Percentiles rank a stretch among this genome's conserved stretches.
Conservation (phyloP, 257 asterid species). For the Solanum bulbocastanum region DNA sequence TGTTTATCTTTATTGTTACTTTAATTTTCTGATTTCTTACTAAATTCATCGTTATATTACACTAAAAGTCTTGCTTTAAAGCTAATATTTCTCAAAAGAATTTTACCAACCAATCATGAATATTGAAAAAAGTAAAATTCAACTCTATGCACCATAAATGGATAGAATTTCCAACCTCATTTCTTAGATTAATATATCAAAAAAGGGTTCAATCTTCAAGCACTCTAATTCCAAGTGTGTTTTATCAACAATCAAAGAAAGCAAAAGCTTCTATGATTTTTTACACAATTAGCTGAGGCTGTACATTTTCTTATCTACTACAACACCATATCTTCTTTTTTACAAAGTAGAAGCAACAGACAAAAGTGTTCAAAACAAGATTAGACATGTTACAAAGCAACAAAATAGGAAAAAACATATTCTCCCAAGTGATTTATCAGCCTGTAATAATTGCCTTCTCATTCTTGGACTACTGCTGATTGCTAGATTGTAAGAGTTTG, state of each 20-base stretch:
- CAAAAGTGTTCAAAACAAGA: slow-evolving; percentile 27
- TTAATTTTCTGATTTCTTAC: too few relatives aligned
- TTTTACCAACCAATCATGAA: neutral
- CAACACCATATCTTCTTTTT: neutral
- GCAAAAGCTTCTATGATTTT: neutral
- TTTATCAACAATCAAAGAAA: neutral
- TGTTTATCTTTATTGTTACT: neutral
- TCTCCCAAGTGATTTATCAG: slow-evolving; percentile 52
- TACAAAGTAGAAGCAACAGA: neutral
- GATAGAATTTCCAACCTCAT: neutral
- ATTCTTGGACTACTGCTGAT: slow-evolving; percentile 38
- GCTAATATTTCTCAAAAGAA: neutral
- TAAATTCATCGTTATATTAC: neutral
- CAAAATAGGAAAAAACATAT: slow-evolving; percentile 54
- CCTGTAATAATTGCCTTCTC: slow-evolving; percentile 35
- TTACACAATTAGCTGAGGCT: neutral
- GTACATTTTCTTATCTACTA: neutral
- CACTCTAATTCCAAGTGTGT: neutral
- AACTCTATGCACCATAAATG: neutral
- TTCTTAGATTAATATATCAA: neutral
- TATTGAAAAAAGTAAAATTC: neutral
- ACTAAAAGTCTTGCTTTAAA: neutral
- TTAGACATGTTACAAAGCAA: slow-evolving; percentile 42
- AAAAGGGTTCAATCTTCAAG: neutral
- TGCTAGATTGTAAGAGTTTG: slow-evolving; percentile 32